phyloP scores from a whole-genome alignment of 2,329 filamentous ascomycete species.

The Neofusicoccum umdonicola region DNA sequence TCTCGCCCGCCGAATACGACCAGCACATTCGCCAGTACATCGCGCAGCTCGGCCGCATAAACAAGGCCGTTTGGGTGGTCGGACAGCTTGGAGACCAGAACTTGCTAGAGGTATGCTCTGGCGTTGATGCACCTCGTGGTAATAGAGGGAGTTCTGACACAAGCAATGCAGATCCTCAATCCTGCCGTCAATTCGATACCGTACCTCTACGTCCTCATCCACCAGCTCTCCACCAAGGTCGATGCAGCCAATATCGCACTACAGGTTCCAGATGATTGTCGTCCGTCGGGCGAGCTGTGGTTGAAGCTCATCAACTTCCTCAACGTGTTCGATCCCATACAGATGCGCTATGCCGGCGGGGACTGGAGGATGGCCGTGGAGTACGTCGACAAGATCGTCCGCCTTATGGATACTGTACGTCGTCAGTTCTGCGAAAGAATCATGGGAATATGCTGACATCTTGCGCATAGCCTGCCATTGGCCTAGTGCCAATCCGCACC shows the following conservation, averaged over 20 bases:
- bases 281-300: constrained; percentile 50
- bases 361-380: constrained; percentile 49
- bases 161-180: constrained; percentile 47
- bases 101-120: constrained; percentile 35
- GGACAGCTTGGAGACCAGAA: constrained; percentile 39
- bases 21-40: constrained; percentile 34
- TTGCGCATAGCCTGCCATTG: constrained; percentile 30
- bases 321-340: constrained; percentile 51
- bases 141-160: background rate
- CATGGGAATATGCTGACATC: constrained; percentile 16
- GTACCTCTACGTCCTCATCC: constrained; percentile 56
- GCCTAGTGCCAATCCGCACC: constrained; percentile 41
- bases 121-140: background rate
- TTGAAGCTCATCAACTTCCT: constrained; percentile 48
- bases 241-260: constrained; percentile 28
- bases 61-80: constrained; percentile 33
- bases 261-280: constrained; percentile 38
- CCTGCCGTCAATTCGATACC: constrained; percentile 59
- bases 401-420: constrained; percentile 32
- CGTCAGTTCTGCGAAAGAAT: background rate
- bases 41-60: constrained; percentile 33
- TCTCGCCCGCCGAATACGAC: constrained; percentile 37
- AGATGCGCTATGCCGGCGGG: constrained; percentile 54
- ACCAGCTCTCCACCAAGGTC: constrained; percentile 42
- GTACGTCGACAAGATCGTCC: constrained; percentile 33